A percentile compares a stretch with the other conserved stretches of the same genome.
Conservation (phyloP, 257 asterid genomes). For the Salvia miltiorrhiza region DNA sequence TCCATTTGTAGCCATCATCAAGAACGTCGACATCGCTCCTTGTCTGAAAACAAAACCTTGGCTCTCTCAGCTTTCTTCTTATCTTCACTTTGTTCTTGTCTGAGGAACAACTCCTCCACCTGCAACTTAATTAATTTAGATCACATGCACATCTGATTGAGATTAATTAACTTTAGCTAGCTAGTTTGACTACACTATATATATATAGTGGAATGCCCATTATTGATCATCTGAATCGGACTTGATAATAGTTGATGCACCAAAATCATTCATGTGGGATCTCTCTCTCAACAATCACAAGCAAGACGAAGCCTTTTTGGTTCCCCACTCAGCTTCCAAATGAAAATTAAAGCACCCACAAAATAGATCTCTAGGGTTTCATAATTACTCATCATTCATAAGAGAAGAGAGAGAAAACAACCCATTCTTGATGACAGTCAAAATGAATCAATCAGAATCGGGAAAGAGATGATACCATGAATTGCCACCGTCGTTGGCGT, state of each 20-base stretch:
- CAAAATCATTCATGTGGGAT: background rate
- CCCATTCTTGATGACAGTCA: conserved; percentile 1
- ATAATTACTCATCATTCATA: conserved; percentile 4
- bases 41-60: conserved; percentile 94
- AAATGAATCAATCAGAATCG: background rate
- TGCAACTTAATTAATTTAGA: background rate
- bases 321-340: conserved; percentile 14
- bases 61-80: conserved; percentile 85
- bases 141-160: conserved; percentile 13
- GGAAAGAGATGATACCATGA: conserved; percentile 45
- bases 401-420: background rate
- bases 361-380: conserved; percentile 25
- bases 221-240: conserved; percentile 1
- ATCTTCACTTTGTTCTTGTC: conserved; percentile 77
- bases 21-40: conserved; percentile 96
- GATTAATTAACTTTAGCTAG: too few species aligned
- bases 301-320: background rate
- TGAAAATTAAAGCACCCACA: background rate
- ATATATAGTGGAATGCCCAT: conserved; percentile 38
- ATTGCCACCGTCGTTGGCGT: conserved; percentile 50
- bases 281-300: background rate
- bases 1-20: conserved; percentile 98
- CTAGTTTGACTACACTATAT: background rate
- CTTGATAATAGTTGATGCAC: conserved; percentile 31
- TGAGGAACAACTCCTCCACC: conserved; percentile 67